phyloP scores from a whole-genome alignment of 257 asterid species.

The Avicennia marina region DNA sequence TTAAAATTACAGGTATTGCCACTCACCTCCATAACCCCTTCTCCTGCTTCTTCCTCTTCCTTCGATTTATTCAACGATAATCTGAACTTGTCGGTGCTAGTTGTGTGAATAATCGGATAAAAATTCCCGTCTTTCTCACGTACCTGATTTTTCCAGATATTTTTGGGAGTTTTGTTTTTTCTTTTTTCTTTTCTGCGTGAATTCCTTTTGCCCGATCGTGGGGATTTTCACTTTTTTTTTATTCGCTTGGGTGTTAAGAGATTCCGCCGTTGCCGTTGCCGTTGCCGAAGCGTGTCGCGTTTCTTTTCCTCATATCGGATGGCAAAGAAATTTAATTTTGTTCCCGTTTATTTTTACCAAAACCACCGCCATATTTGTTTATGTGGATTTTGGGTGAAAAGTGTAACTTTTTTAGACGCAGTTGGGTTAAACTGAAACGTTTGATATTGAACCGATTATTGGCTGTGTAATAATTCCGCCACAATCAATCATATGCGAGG shows the following conservation, averaged over 20 bases:
- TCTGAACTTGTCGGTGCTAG: constrained; percentile 1
- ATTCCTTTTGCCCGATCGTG: constrained; percentile 10
- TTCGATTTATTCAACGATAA: constrained; percentile 4
- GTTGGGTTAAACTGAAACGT: not conserved
- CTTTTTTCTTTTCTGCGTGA: not conserved
- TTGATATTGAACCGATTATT: not conserved
- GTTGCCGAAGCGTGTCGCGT: not conserved
- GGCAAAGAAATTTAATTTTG: not conserved
- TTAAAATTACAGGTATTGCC: constrained; percentile 33
- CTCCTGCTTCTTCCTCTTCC: not conserved
- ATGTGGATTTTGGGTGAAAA: constrained; percentile 6
- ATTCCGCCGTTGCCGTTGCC: constrained; percentile 1
- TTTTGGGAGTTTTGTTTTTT: not conserved
- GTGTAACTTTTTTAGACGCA: not conserved
- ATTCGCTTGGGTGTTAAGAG: not conserved
- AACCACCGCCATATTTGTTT: not conserved
- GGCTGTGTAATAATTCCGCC: not conserved
- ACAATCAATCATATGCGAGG: not conserved
- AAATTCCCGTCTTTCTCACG: not conserved
- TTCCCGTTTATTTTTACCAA: not conserved
- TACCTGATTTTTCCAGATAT: not conserved
- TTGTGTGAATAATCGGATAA: not conserved
- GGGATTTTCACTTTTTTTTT: not conserved
- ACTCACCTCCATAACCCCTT: constrained; percentile 22
- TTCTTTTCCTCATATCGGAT: not conserved